These are phyloP conservation scores for Aquilaria sinensis DNA, from an alignment of 345 rosid genomes.

Conservation along the genomic window DNA sequence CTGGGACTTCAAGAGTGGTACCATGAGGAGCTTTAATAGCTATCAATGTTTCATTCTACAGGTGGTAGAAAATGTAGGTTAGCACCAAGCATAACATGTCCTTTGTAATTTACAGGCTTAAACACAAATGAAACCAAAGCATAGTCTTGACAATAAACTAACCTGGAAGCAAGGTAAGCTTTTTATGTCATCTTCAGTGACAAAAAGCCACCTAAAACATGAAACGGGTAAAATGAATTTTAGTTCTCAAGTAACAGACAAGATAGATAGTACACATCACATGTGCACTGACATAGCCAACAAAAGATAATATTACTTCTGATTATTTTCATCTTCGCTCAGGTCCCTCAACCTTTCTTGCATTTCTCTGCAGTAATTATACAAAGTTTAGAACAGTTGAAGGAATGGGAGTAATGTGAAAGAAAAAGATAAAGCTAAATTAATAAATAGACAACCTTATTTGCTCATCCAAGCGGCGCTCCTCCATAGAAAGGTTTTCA, in stretches of 20 bases:
- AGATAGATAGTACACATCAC: background rate
- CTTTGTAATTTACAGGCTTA: constrained; percentile 5
- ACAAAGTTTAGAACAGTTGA: constrained; percentile 18
- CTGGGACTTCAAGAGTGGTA: constrained; percentile 97
- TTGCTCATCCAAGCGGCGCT: constrained; percentile 53
- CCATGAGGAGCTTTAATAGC: constrained; percentile 99
- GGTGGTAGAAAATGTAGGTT: constrained; percentile 12
- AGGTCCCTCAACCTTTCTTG: constrained; percentile 81
- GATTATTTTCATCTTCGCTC: constrained; percentile 85
- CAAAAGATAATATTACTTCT: constrained; percentile 42
- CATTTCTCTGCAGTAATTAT: constrained; percentile 58
- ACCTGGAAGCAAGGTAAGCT: constrained; percentile 91
- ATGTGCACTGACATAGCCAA: background rate
- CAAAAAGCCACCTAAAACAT: constrained; percentile 76
- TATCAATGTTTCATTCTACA: constrained; percentile 87
- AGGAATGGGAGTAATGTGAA: constrained; percentile 5
- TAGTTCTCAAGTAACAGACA: constrained; percentile 6
- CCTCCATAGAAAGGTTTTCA: constrained; percentile 62
- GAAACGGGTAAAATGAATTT: constrained; percentile 21
- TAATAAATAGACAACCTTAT: constrained; percentile 37
- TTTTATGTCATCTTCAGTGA: constrained; percentile 96
- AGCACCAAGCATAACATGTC: background rate
- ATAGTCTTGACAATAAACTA: constrained; percentile 13
- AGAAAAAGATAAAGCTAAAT: constrained; percentile 10
- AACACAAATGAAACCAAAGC: constrained; percentile 2